phyloP scores from a whole-genome alignment of 2,329 filamentous ascomycete genomes.

The Trichoderma brevicompactum region DNA sequence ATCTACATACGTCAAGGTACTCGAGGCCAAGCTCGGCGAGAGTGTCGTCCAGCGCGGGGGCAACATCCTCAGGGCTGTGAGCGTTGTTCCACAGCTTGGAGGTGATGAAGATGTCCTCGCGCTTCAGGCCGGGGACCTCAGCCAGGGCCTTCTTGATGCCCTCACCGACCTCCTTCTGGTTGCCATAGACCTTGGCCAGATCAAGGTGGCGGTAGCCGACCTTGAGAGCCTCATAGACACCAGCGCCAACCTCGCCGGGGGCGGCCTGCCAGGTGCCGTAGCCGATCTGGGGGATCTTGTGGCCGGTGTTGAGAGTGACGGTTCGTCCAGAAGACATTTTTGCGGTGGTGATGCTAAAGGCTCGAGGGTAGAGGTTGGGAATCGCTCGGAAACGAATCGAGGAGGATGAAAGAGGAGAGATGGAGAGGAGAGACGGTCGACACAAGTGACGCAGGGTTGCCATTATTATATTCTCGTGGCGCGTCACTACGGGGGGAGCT shows the following conservation, averaged over 20 bases:
- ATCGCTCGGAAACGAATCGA: slow-evolving; percentile 9
- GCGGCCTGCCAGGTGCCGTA: slow-evolving; percentile 70
- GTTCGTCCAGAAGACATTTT: slow-evolving; percentile 61
- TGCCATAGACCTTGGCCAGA: slow-evolving; percentile 62
- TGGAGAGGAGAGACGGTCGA: slow-evolving; percentile 16
- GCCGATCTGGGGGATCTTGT: slow-evolving; percentile 65
- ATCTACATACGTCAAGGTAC: slow-evolving; percentile 56
- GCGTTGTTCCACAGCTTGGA: slow-evolving; percentile 65
- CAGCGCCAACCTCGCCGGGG: slow-evolving; percentile 65
- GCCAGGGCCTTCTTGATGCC: slow-evolving; percentile 55
- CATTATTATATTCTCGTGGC: slow-evolving; percentile 1
- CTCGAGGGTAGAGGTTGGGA: background rate
- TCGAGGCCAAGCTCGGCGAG: slow-evolving; percentile 60
- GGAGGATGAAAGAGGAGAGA: slow-evolving; percentile 3
- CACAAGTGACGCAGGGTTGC: slow-evolving; percentile 11
- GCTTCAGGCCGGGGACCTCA: slow-evolving; percentile 56
- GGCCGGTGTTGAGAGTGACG: slow-evolving; percentile 66
- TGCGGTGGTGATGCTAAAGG: slow-evolving; percentile 19
- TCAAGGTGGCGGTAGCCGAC: slow-evolving; percentile 67
- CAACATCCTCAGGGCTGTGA: slow-evolving; percentile 62
- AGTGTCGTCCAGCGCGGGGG: slow-evolving; percentile 59
- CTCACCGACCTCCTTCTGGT: slow-evolving; percentile 63
- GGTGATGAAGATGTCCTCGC: slow-evolving; percentile 55
- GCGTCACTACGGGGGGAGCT: slow-evolving; percentile 10
- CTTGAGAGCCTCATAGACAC: slow-evolving; percentile 67